A percentile compares a stretch with the other conserved stretches of the same genome.
Conservation (phyloP, 1,284 basidiomycete species). For the Meira nashicola region DNA sequence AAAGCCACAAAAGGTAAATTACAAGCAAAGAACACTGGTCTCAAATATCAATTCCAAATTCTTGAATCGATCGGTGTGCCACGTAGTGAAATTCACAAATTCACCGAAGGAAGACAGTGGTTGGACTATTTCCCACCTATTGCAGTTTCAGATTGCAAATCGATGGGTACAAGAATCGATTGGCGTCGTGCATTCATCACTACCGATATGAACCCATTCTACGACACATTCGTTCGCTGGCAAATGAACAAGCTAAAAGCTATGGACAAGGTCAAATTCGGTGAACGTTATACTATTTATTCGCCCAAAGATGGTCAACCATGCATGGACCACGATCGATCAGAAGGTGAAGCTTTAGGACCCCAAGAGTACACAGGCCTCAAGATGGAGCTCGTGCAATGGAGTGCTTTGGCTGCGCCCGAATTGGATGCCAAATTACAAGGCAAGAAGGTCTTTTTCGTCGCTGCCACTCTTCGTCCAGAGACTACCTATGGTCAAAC, state of each 20-base stretch:
- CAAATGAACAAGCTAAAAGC: constrained; percentile 89
- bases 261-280: constrained; percentile 64
- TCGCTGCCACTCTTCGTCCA: constrained; percentile 90
- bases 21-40: constrained; percentile 83
- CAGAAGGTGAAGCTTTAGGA: constrained; percentile 87
- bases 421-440: constrained; percentile 61
- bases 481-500: constrained; percentile 99
- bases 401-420: constrained; percentile 57
- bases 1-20: constrained; percentile 98
- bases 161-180: constrained; percentile 89
- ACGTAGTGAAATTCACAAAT: constrained; percentile 84
- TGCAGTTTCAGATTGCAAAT: constrained; percentile 73
- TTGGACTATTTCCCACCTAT: constrained; percentile 93
- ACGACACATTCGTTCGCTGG: constrained; percentile 95
- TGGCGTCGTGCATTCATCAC: constrained; percentile 95
- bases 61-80: constrained; percentile 81
- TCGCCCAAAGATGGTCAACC: constrained; percentile 99
- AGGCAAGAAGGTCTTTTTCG: constrained; percentile 79
- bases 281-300: constrained; percentile 97
- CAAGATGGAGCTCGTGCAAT: constrained; percentile 84
- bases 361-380: constrained; percentile 94
- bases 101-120: constrained; percentile 91
- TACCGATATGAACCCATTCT: constrained; percentile 93
- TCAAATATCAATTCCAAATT: constrained; percentile 98
- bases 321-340: constrained; percentile 99